Conservation (phyloP, 805 yeast species). For the Spathaspora boniae region DNA sequence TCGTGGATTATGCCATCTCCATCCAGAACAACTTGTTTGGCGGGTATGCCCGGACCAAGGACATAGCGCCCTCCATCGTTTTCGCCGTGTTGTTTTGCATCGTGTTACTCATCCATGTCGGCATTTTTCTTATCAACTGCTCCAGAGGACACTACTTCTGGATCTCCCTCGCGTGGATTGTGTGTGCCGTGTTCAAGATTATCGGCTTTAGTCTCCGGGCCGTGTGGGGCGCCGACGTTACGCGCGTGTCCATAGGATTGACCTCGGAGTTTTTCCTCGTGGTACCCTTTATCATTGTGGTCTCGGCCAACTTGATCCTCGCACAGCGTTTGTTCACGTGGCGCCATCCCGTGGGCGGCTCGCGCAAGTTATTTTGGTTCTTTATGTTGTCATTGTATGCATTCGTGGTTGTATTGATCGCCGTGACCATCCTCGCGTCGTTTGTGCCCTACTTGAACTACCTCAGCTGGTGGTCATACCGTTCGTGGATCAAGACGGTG, state of each 20-base stretch:
- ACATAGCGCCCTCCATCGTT: conserved; percentile 56
- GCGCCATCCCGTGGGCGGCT: conserved; percentile 72
- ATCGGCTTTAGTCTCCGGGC: conserved; percentile 59
- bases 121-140: conserved; percentile 47
- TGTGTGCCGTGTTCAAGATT: conserved; percentile 51
- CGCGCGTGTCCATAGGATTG: conserved; percentile 46
- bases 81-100: conserved; percentile 52
- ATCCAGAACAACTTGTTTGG: conserved; percentile 57
- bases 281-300: conserved; percentile 53
- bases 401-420: conserved; percentile 52
- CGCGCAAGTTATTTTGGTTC: conserved; percentile 45
- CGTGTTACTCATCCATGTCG: conserved; percentile 42
- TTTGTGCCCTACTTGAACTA: conserved; percentile 59
- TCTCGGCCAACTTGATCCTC: conserved; percentile 56
- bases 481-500: conserved; percentile 23
- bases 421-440: conserved; percentile 63
- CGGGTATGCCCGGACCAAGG: conserved; percentile 51
- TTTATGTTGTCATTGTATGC: conserved; percentile 48
- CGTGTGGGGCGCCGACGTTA: conserved; percentile 52
- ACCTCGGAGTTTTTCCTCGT: conserved; percentile 54
- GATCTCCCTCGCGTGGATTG: conserved; percentile 48
- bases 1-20: conserved; percentile 33
- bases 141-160: conserved; percentile 59
- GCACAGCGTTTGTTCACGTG: conserved; percentile 74
- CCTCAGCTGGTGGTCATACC: conserved; percentile 31